Evolutionary conservation across 352 stramenopile genomes (phyloP).

Genomic region (Globisporangium spiculum): DNA sequence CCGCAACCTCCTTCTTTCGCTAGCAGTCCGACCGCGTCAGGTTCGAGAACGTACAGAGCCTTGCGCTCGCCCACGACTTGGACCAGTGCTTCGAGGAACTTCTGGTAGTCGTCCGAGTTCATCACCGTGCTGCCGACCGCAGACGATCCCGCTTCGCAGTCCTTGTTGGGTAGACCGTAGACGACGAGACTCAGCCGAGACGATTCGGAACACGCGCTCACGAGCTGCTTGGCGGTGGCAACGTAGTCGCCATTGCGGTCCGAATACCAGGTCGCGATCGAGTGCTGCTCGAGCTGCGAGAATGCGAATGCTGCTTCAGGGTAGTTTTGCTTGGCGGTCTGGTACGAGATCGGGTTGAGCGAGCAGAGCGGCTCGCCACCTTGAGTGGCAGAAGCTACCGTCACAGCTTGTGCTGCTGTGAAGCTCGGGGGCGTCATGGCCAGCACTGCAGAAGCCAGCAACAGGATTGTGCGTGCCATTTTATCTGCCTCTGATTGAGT

Average conservation of each 20-base stretch:
- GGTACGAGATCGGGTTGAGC: slow-evolving; percentile 40
- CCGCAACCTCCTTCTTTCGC: slow-evolving; percentile 32
- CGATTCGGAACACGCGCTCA: slow-evolving; percentile 31
- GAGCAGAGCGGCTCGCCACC: slow-evolving; percentile 46
- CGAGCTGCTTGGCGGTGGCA: slow-evolving; percentile 26
- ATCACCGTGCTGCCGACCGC: slow-evolving; percentile 26
- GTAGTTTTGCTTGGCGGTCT: slow-evolving; percentile 40
- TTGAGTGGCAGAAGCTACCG: too few species aligned
- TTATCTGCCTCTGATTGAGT: too few species aligned
- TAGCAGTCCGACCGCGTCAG: slow-evolving; percentile 53
- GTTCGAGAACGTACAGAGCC: slow-evolving; percentile 66
- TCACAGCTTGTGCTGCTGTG: too few species aligned
- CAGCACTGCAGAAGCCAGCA: too few species aligned
- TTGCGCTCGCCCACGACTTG: slow-evolving; percentile 43
- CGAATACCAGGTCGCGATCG: slow-evolving; percentile 68
- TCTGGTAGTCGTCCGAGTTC: slow-evolving; percentile 40
- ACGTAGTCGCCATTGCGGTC: slow-evolving; percentile 49
- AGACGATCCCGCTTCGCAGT: slow-evolving; percentile 60
- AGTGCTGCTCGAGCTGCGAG: slow-evolving; percentile 43
- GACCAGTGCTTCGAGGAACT: slow-evolving; percentile 42
- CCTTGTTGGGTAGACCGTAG: slow-evolving; percentile 74
- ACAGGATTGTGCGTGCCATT: too few species aligned
- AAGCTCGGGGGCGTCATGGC: too few species aligned
- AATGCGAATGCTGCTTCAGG: slow-evolving; percentile 46
- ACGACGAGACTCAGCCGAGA: slow-evolving; percentile 57